These are phyloP conservation scores for Lotmaria passim DNA, from an alignment of 208 protist species.

Conservation along the genomic window DNA sequence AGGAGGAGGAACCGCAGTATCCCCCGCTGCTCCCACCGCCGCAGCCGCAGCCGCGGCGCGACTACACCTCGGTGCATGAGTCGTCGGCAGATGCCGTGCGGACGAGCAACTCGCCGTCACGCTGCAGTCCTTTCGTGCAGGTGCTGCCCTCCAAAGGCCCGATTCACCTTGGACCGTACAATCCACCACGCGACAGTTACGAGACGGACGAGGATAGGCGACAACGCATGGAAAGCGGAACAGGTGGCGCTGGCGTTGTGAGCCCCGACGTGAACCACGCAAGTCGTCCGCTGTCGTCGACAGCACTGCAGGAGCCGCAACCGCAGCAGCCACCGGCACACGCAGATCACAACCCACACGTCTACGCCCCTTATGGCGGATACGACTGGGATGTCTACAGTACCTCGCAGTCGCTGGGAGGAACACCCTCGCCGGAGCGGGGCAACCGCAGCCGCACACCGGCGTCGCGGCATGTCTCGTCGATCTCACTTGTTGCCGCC, in stretches of 20 bases:
- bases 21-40: constrained; percentile 6
- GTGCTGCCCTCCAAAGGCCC: not conserved
- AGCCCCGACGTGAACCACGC: too few relatives aligned
- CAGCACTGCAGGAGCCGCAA: not conserved
- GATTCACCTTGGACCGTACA: constrained; percentile 25
- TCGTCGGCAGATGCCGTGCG: constrained; percentile 1
- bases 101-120: not conserved
- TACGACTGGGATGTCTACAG: not conserved
- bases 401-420: not conserved
- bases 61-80: constrained; percentile 4
- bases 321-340: not conserved
- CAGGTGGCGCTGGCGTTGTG: too few relatives aligned
- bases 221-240: too few relatives aligned
- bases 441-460: not conserved
- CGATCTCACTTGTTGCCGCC: not conserved
- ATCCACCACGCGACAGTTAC: not conserved
- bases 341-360: constrained; percentile 3
- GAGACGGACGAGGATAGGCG: too few relatives aligned
- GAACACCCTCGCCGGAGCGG: not conserved
- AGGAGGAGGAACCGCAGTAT: constrained; percentile 3
- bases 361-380: not conserved
- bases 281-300: too few relatives aligned
- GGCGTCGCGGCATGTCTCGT: not conserved
- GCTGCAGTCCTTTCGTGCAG: not conserved
- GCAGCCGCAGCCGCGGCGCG: constrained; percentile 5